phyloP scores from a whole-genome alignment of 2,329 filamentous ascomycete genomes.

The Lecanicillium sp. region DNA sequence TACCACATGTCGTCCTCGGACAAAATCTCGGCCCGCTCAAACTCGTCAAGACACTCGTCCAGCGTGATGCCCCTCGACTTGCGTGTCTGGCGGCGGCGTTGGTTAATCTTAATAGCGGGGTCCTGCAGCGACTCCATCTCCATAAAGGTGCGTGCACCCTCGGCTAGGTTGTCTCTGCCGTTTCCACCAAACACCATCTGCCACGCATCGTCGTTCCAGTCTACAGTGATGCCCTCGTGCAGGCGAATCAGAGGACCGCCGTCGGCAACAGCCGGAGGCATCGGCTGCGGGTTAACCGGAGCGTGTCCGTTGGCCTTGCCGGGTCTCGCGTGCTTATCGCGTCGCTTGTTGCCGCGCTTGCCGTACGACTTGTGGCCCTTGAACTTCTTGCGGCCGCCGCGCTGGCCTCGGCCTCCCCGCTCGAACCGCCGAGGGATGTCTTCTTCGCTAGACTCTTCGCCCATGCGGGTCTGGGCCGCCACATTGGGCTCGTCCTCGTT shows the following conservation, averaged over 20 bases:
- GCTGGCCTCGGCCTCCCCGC: conserved; percentile 17
- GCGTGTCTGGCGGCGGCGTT: conserved; percentile 54
- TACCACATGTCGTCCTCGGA: conserved; percentile 98
- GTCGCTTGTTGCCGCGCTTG: conserved; percentile 44
- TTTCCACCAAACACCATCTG: conserved; percentile 62
- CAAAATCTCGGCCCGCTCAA: conserved; percentile 86
- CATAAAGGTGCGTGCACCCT: conserved; percentile 55
- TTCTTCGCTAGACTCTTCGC: conserved; percentile 53
- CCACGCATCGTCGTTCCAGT: conserved; percentile 70
- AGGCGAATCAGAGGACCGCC: conserved; percentile 66
- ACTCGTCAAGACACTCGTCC: conserved; percentile 89
- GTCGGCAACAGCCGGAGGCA: conserved; percentile 33
- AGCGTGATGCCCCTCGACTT: conserved; percentile 64
- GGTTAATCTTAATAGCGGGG: conserved; percentile 57
- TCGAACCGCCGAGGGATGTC: conserved; percentile 27
- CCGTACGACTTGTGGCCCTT: conserved; percentile 40
- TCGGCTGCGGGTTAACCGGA: conserved; percentile 29
- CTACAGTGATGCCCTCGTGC: conserved; percentile 78
- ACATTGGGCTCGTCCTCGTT: conserved; percentile 41
- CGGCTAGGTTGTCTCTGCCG: conserved; percentile 31
- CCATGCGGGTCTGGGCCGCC: conserved; percentile 46
- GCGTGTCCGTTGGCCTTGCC: conserved; percentile 32
- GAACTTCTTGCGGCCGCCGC: conserved; percentile 39
- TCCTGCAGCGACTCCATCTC: conserved; percentile 51
- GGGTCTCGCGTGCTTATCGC: conserved; percentile 35